A percentile compares a stretch with the other conserved stretches of the same genome.
Evolutionary conservation across 345 rosid species (phyloP).

Genomic region (Euclidium syriacum): DNA sequence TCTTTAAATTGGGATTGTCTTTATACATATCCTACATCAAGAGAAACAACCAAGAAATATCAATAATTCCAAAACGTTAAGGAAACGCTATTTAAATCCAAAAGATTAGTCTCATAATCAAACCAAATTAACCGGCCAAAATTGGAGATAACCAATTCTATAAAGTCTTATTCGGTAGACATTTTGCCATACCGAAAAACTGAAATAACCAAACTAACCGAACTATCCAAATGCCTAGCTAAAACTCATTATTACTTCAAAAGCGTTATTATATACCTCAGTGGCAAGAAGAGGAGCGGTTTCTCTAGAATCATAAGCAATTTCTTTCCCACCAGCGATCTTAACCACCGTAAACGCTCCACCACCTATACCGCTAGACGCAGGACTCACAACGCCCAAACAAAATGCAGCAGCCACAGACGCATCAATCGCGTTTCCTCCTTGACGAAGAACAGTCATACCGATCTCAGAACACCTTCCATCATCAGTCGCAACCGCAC

Average conservation of each 20-base stretch:
- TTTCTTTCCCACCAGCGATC: slow-evolving; percentile 28
- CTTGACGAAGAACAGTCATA: slow-evolving; percentile 27
- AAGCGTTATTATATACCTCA: slow-evolving; percentile 34
- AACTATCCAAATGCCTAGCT: no score
- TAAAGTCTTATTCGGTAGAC: no score
- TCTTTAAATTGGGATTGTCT: slow-evolving; percentile 33
- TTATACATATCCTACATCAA: slow-evolving; percentile 43
- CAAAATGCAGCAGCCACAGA: slow-evolving; percentile 50
- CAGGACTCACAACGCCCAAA: slow-evolving; percentile 58
- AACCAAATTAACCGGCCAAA: no score
- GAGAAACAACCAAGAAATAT: neutral
- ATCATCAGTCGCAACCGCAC: slow-evolving; percentile 55
- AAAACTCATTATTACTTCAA: neutral
- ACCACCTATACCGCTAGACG: slow-evolving; percentile 63
- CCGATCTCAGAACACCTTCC: slow-evolving; percentile 49
- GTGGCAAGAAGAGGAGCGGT: slow-evolving; percentile 55
- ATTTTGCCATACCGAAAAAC: no score
- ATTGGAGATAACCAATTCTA: no score
- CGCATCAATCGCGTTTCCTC: slow-evolving; percentile 63
- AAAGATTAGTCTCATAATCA: neutral
- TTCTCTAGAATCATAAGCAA: slow-evolving; percentile 56
- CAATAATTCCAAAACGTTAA: neutral
- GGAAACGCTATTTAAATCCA: neutral
- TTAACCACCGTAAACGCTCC: slow-evolving; percentile 50
- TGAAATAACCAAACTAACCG: no score